Base-by-base conservation (phyloP, 1,284 basidiomycete species). In the Singerocomus inundabilis region DNA sequence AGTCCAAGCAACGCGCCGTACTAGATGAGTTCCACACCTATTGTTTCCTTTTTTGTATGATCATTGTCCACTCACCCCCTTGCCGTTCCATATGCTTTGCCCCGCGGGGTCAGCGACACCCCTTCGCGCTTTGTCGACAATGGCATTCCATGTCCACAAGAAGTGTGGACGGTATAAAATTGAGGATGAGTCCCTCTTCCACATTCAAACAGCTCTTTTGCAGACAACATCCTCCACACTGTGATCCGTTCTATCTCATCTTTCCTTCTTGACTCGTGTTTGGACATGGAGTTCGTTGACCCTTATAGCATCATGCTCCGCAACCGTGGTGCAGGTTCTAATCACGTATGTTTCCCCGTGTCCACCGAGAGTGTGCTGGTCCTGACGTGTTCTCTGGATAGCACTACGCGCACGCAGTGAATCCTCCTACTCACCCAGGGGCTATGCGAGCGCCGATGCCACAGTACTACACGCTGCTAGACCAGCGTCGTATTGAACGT, bases 391-490 rank as follows among this genome's bases (percentile, higher is more conserved):
- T 1, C 21, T 36, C 7, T 33, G 12, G 18, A 37, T 30, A 69
- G 67, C 43, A 66, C 24, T 61, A 63, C 7, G 9, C 33, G 11
- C 43, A 39, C 5, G 6, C 28, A 2, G 16, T 41, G 0, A 63
- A 63, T 30, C 57, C 59, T 8, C 56, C 67, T 7, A 1, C 4
- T 18, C 67, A 69, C 15, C 64, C 67, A 0, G 54, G 53, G 15
- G 30, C 33, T 2, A n/a, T 51, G 44, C 49, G 25, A 11, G 36
- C 32, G 1, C 34, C 44, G 1, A 66, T 67, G 63, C 67, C 67
- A 49, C 44, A 43, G 28, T 28, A 48, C 11, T 63, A 52, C 7
- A 0, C 9, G 13, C 26, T 65, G 28, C 39, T 35, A 7, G 55
- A 69, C 29, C 54, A 54, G 32, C 64, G 55, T 9, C 33, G 46